These are phyloP conservation scores for Spencermartinsiella ligniputridi DNA, from an alignment of 1,139 yeast genomes.

Conservation along the genomic window DNA sequence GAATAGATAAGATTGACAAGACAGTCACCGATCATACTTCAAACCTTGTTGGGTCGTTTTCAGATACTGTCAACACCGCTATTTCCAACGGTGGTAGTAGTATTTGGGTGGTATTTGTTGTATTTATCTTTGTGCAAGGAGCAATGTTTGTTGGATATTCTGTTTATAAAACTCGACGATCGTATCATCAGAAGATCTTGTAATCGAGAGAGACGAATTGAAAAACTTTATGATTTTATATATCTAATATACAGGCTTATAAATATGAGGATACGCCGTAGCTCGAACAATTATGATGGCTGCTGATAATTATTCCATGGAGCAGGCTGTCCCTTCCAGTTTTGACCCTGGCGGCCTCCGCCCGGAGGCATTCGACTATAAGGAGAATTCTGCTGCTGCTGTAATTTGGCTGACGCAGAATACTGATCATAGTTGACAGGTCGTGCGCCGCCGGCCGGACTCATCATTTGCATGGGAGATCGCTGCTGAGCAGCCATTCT, in stretches of 20 bases:
- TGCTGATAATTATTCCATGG: slow-evolving; percentile 24
- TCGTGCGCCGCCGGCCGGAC: background rate
- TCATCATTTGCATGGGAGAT: background rate
- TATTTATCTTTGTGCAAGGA: slow-evolving; percentile 29
- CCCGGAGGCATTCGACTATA: slow-evolving; percentile 5
- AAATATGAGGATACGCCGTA: too few relatives aligned
- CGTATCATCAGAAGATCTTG: slow-evolving; percentile 31
- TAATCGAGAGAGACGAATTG: slow-evolving; percentile 15
- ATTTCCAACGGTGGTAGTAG: slow-evolving; percentile 28
- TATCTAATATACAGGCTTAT: background rate
- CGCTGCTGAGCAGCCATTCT: background rate
- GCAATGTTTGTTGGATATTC: slow-evolving; percentile 27
- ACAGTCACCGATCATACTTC: slow-evolving; percentile 27
- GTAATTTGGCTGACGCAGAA: background rate
- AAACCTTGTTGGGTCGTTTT: slow-evolving; percentile 24
- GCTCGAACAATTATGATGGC: too few relatives aligned
- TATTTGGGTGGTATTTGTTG: slow-evolving; percentile 25
- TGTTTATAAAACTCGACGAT: slow-evolving; percentile 27
- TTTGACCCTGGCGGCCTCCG: slow-evolving; percentile 5
- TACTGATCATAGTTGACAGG: background rate
- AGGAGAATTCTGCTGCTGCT: slow-evolving; percentile 5
- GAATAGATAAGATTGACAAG: slow-evolving; percentile 21
- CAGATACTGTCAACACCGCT: slow-evolving; percentile 28
- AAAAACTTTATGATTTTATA: too few relatives aligned
- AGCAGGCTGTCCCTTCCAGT: slow-evolving; percentile 23